These are phyloP conservation scores for Wallacemonas sp. DNA, from an alignment of 208 protist genomes.

Conservation along the genomic window DNA sequence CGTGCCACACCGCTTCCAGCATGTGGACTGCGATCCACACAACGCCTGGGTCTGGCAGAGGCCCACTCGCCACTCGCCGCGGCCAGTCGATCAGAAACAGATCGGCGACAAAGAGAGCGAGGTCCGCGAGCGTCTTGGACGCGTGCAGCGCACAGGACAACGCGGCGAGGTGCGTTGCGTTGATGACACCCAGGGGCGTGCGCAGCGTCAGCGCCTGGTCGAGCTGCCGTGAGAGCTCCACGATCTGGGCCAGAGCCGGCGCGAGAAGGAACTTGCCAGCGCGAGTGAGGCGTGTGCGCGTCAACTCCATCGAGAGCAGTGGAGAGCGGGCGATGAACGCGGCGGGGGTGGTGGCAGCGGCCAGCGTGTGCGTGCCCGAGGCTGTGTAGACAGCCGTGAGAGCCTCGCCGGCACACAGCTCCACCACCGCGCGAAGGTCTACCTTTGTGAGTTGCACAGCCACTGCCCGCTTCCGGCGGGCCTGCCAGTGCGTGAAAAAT, in stretches of 20 bases:
- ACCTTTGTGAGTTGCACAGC: neutral
- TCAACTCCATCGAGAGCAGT: slow-evolving; percentile 18
- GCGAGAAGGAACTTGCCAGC: slow-evolving; percentile 25
- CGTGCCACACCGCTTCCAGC: slow-evolving; percentile 27
- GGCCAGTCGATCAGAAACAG: slow-evolving; percentile 11
- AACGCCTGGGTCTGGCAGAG: neutral
- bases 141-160: slow-evolving; percentile 42
- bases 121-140: slow-evolving; percentile 28
- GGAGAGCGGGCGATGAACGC: slow-evolving; percentile 22
- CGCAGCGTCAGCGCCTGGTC: slow-evolving; percentile 38
- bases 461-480: slow-evolving; percentile 21
- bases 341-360: neutral
- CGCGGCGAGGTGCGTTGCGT: slow-evolving; percentile 45
- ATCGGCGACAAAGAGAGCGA: slow-evolving; percentile 24
- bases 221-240: slow-evolving; percentile 55
- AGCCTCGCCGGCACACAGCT: neutral
- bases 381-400: slow-evolving; percentile 10
- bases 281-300: slow-evolving; percentile 23
- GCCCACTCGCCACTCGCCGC: neutral
- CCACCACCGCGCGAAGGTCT: neutral
- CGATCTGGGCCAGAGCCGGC: slow-evolving; percentile 29
- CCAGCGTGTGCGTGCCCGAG: neutral
- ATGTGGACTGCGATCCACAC: slow-evolving; percentile 11
- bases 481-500: slow-evolving; percentile 41
- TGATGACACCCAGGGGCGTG: slow-evolving; percentile 28